Evolutionary conservation across 441 rosid genomes (phyloP).

Genomic region (Lagerstroemia fauriei): DNA sequence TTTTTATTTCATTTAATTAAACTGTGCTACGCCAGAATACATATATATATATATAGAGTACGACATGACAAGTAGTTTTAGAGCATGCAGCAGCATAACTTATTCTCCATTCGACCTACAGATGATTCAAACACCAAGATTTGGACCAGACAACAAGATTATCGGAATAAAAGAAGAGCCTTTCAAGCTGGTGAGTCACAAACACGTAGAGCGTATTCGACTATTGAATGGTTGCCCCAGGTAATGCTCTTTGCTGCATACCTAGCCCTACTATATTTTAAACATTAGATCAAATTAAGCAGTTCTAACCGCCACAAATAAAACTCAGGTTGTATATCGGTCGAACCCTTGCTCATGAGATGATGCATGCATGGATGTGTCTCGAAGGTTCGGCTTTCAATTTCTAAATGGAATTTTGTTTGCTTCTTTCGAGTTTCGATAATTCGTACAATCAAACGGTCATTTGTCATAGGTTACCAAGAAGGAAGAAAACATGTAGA

Average conservation of each 20-base stretch:
- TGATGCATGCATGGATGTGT: constrained; percentile 19
- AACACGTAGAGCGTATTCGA: background rate
- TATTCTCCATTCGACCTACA: background rate
- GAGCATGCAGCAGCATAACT: too few species aligned
- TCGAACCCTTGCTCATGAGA: constrained; percentile 10
- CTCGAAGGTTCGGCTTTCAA: background rate
- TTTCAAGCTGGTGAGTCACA: background rate
- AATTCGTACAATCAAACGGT: background rate
- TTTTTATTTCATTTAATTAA: background rate
- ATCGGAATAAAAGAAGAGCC: background rate
- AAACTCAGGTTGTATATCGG: constrained; percentile 8
- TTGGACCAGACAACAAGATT: background rate
- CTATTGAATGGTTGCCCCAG: constrained; percentile 4
- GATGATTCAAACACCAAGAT: background rate
- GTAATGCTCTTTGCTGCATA: background rate
- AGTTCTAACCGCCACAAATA: background rate
- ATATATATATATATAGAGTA: too few species aligned
- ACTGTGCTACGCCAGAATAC: too few species aligned
- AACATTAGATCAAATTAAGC: too few species aligned
- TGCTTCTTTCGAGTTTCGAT: background rate
- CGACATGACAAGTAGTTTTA: too few species aligned
- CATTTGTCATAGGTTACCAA: background rate
- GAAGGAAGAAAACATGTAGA: background rate
- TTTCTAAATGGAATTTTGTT: background rate
- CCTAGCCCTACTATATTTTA: too few species aligned